Base-by-base conservation (phyloP, 768 basidiomycete species). In the Chiua virens region DNA sequence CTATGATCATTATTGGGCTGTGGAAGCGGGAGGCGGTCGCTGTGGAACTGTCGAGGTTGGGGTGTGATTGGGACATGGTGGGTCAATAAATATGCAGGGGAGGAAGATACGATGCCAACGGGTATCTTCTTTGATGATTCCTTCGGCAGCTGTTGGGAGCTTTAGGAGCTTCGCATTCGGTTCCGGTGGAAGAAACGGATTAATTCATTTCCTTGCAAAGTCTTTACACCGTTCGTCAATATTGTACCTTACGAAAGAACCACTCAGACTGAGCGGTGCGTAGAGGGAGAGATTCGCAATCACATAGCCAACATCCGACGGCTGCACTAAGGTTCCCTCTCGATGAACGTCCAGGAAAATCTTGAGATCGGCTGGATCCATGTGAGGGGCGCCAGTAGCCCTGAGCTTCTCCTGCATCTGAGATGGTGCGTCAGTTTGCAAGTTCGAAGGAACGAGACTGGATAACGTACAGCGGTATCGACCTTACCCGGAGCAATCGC, bases 401-500 rank as follows among this genome's bases (percentile, higher is more conserved):
- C 89, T 75, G 32, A 92, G 54, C 2, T 54, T 56, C 25, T 64
- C 59, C 75, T 91, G 90, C 91, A 92, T 92, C 89, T 92, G 58
- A 47, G 38, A 40, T 39, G 42, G 42, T 55, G 48, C 32, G 20
- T 38, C 47, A 22, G 40, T 25, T 2, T 25, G 38, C 45, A 34
- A 14, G 43, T 23, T 42, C 20, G 41, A 32, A 34, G 48, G 14
- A 42, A 48, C 23, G 21, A 18, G 36, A 11, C 32, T 17, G 38
- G 34, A 41, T 34, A 17, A 77, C 80, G 57, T 66, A 91, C 92
- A 23, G 70, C 72, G 8, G 92, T 95, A 54, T 95, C 85, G 23
- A 97, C 92, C 70, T 86, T 85, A 14, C 95, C 95, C 1, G 95
- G 95, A 4, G 93, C 81, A 3, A 97, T 59, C 15, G 94, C 87